A percentile compares a stretch with the other conserved stretches of the same genome.
These are phyloP conservation scores for Agaricus sinodeliciosus DNA, from an alignment of 768 basidiomycete species.

Conservation along the genomic window DNA sequence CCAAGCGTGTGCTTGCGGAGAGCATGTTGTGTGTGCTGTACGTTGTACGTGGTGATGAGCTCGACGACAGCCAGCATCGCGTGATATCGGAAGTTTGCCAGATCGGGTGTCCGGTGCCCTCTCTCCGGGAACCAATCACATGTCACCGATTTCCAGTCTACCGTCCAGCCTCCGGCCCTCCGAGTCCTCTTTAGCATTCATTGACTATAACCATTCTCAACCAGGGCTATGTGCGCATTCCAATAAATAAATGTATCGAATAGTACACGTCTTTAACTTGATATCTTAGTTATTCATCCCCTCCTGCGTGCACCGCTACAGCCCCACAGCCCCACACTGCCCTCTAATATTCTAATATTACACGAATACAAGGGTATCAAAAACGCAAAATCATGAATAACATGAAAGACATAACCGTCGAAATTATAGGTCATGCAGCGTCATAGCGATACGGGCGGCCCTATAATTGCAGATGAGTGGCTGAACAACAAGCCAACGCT, in stretches of 20 bases:
- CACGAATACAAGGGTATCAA: no score
- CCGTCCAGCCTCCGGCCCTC: neutral
- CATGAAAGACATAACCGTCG: no score
- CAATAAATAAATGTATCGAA: no score
- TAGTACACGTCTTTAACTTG: no score
- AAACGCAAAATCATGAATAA: no score
- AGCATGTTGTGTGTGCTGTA: constrained; percentile 2
- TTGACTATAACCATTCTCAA: no score
- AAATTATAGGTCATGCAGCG: neutral
- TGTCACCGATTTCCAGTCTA: constrained; percentile 8
- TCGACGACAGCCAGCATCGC: constrained; percentile 11
- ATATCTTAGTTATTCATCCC: no score
- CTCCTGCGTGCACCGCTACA: no score
- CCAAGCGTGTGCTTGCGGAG: constrained; percentile 9
- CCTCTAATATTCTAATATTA: no score
- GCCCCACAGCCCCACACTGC: no score
- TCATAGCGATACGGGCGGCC: constrained; percentile 7
- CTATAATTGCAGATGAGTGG: neutral
- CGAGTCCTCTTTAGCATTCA: no score
- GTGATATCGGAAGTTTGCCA: constrained; percentile 17
- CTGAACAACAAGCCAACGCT: neutral
- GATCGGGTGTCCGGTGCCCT: neutral
- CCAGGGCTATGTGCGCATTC: no score
- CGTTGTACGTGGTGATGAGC: constrained; percentile 11
- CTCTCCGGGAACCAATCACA: constrained; percentile 17